phyloP scores from a whole-genome alignment of 2,329 filamentous ascomycete species.

The Blumeria hordei region DNA sequence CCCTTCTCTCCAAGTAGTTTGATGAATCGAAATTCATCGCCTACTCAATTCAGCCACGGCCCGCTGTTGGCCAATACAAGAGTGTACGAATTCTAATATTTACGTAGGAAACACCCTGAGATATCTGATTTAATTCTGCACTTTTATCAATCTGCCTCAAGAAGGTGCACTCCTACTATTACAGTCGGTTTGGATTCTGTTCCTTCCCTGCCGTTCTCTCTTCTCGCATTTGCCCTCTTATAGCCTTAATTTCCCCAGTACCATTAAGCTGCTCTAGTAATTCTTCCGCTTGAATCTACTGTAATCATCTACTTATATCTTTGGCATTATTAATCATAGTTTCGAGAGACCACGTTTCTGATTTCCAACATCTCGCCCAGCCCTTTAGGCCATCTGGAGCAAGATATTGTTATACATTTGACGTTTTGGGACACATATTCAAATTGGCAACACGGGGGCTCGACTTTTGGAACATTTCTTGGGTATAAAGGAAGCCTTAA shows the following conservation, averaged over 20 bases:
- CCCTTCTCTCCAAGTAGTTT: too few species aligned
- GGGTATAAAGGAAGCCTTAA: background rate
- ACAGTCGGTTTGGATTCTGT: background rate
- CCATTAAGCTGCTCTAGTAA: background rate
- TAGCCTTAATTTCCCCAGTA: background rate
- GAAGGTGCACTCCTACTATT: background rate
- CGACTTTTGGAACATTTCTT: background rate
- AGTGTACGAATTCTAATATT: too few species aligned
- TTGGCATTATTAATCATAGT: background rate
- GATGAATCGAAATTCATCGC: too few species aligned
- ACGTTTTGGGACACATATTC: background rate
- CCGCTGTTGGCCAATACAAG: too few species aligned
- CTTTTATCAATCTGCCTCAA: background rate
- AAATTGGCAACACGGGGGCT: background rate
- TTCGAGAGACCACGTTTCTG: background rate
- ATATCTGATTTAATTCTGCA: background rate
- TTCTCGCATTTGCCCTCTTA: background rate
- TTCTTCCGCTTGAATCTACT: background rate
- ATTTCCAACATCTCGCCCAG: background rate
- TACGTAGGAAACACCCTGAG: too few species aligned
- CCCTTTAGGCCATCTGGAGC: background rate
- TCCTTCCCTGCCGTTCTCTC: background rate
- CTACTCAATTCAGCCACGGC: too few species aligned
- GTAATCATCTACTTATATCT: background rate
- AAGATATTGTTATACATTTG: background rate